A percentile compares a stretch with the other conserved stretches of the same genome.
Evolutionary conservation across 441 rosid genomes (phyloP).

Genomic region (Aleurites moluccanus): DNA sequence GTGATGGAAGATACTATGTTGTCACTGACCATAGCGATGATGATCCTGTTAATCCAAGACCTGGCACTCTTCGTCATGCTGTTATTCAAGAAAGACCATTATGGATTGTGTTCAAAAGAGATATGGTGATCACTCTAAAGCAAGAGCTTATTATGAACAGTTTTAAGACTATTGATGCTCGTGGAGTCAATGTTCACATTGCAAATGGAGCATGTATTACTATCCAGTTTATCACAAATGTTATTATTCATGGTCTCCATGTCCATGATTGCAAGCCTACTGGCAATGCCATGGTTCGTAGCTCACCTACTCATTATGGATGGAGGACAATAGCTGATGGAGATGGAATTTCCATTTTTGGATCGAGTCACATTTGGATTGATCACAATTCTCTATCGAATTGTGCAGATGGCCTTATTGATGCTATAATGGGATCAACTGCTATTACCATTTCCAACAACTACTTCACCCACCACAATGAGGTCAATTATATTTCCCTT

Average conservation of each 20-base stretch:
- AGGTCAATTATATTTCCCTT: conserved; percentile 31
- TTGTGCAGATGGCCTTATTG: conserved; percentile 80
- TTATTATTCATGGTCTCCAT: conserved; percentile 80
- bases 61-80: conserved; percentile 82
- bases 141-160: conserved; percentile 93
- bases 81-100: conserved; percentile 80
- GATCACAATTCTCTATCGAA: conserved; percentile 84
- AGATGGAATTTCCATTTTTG: conserved; percentile 86
- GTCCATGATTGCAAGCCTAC: conserved; percentile 92
- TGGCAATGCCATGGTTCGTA: conserved; percentile 81
- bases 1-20: conserved; percentile 77
- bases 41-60: conserved; percentile 74
- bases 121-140: conserved; percentile 82
- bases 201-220: conserved; percentile 92
- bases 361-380: conserved; percentile 85
- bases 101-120: conserved; percentile 82
- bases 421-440: conserved; percentile 82
- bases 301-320: conserved; percentile 76
- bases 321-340: conserved; percentile 88
- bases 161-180: conserved; percentile 81
- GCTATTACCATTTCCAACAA: conserved; percentile 92
- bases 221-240: conserved; percentile 70
- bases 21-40: conserved; percentile 64
- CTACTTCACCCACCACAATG: conserved; percentile 85
- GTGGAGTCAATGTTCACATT: conserved; percentile 88